Base-by-base conservation (phyloP, 257 asterid genomes). In the Lycium ferocissimum region DNA sequence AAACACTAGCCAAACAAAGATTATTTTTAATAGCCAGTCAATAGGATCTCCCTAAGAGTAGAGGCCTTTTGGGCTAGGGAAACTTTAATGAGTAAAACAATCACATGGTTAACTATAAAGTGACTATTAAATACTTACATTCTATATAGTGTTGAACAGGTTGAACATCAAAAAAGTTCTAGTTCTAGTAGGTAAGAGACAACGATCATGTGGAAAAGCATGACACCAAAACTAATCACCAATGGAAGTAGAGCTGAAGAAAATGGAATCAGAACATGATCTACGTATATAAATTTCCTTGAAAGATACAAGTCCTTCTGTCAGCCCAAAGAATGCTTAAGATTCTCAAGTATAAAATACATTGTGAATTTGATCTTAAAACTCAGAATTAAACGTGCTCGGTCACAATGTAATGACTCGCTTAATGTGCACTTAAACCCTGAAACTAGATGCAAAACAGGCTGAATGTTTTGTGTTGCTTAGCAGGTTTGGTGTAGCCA, bases 21-120 rank as follows among this genome's bases (percentile, higher is more conserved):
- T 9, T n/a, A 43, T 43, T 71, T 9, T 37, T 71, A 18, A 43
- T 9, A 43, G 57, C 80, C 80, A 9, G 35, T n/a, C 37, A 72
- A 72, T 72, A 43, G 17, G 9, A 26, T 72, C 37, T 72, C 57
- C 78, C 80, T 20, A 17, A 2, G 6, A 45, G 37, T n/a, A 45
- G 80, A 45, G 38, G 80, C n/a, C 18, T 72, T 69, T 72, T 72
- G 80, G 38, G 56, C 9, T 72, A 45, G 80, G 80, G 6, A 72
- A 72, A 72, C 38, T 9, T 72, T 5, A 9, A 72, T 18, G 37
- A 45, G n/a, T 18, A 7, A 4, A 71, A 43, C 1, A 43, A 12
- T 43, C 80, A 72, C 80, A 72, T 72, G 37, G 80, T n/a, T 72
- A 5, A 45, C 37, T 72, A 72, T 45, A 18, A 72, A 72, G 5